Evolutionary conservation across 345 rosid genomes (phyloP).

Genomic region (Dipteronia dyeriana): DNA sequence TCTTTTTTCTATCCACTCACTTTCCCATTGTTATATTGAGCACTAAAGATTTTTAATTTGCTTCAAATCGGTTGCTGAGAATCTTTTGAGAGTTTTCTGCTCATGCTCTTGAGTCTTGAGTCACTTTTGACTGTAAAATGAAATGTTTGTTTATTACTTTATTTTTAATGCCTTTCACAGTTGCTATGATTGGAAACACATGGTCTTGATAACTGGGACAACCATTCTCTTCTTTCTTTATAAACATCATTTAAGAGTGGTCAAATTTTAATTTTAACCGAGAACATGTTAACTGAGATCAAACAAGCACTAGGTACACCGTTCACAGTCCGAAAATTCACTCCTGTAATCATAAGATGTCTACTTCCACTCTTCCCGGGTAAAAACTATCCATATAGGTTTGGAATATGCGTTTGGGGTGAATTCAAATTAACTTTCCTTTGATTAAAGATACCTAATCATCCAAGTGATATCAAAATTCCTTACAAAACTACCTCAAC

Average conservation of each 20-base stretch:
- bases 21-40: conserved; percentile 27
- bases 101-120: conserved; percentile 12
- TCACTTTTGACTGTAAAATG: conserved; percentile 39
- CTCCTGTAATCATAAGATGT: too few species aligned
- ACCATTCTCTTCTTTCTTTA: not conserved
- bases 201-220: conserved; percentile 7
- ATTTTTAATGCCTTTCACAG: conserved; percentile 5
- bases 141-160: too few species aligned
- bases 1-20: conserved; percentile 23
- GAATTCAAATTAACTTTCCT: too few species aligned
- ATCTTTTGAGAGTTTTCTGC: conserved; percentile 26
- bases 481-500: too few species aligned
- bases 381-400: too few species aligned
- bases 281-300: too few species aligned
- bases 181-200: conserved; percentile 20
- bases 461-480: too few species aligned
- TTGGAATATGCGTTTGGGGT: too few species aligned
- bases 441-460: too few species aligned
- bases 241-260: not conserved
- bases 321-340: too few species aligned
- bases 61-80: conserved; percentile 39
- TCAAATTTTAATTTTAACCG: conserved; percentile 5
- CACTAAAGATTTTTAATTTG: conserved; percentile 26
- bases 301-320: too few species aligned
- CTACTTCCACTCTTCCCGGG: too few species aligned